Evolutionary conservation across 805 yeast genomes (phyloP).

Genomic region (Grigorovia jiainica): DNA sequence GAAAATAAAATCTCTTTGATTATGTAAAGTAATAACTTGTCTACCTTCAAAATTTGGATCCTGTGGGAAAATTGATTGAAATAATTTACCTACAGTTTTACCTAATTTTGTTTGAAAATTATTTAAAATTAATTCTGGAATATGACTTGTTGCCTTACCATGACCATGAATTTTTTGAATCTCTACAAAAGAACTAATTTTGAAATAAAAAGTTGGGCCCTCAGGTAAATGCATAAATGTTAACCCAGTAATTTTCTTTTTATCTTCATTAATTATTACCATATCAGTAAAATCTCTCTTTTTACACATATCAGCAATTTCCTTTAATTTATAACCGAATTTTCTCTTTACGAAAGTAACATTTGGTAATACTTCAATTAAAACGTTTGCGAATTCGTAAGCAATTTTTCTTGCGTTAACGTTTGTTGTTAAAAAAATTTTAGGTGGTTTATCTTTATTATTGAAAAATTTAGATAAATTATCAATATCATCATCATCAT

Average conservation of each 20-base stretch:
- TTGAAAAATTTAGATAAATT: conserved; percentile 32
- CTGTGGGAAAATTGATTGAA: conserved; percentile 88
- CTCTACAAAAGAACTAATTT: conserved; percentile 66
- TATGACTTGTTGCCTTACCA: conserved; percentile 82
- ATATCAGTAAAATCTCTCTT: conserved; percentile 83
- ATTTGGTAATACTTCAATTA: conserved; percentile 79
- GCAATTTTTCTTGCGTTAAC: conserved; percentile 79
- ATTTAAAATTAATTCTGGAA: conserved; percentile 85
- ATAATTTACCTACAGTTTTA: conserved; percentile 82
- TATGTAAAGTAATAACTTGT: conserved; percentile 90
- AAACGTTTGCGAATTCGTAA: conserved; percentile 78
- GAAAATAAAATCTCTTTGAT: conserved; percentile 91
- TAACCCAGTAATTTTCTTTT: conserved; percentile 82
- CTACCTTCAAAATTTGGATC: conserved; percentile 91
- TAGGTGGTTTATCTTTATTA: conserved; percentile 62
- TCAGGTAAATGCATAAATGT: conserved; percentile 90
- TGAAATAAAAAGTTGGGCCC: conserved; percentile 92
- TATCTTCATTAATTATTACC: conserved; percentile 86
- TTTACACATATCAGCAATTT: conserved; percentile 73
- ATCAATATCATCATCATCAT: conserved; percentile 18
- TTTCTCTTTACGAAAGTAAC: conserved; percentile 82
- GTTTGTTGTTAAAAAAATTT: conserved; percentile 82
- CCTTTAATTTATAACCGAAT: conserved; percentile 72
- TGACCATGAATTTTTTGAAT: conserved; percentile 75
- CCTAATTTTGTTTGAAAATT: conserved; percentile 91